A percentile compares a stretch with the other conserved stretches of the same genome.
Conservation (phyloP, 352 stramenopile species). For the Pythium volutum region DNA sequence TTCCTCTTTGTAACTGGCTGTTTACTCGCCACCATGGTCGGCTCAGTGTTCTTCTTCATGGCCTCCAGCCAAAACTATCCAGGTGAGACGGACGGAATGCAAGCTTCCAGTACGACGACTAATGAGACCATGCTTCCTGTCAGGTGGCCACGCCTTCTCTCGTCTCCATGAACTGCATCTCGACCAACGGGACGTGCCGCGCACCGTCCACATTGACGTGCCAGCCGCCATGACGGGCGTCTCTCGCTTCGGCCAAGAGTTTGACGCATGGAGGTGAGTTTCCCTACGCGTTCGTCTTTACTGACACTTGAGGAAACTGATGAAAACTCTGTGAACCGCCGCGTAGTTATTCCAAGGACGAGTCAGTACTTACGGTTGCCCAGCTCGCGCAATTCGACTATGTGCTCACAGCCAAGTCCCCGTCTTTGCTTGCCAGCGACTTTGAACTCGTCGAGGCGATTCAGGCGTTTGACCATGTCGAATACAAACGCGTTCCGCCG, state of each 20-base stretch:
- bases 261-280: conserved; percentile 60
- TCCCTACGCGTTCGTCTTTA: not conserved
- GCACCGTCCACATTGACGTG: conserved; percentile 91
- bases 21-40: conserved; percentile 44
- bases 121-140: not conserved
- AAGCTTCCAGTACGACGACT: not conserved
- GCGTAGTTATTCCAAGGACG: conserved; percentile 78
- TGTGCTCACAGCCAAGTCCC: conserved; percentile 49
- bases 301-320: not conserved
- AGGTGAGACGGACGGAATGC: conserved; percentile 35
- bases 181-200: conserved; percentile 29
- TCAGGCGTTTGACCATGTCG: conserved; percentile 44
- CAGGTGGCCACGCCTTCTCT: conserved; percentile 67
- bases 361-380: conserved; percentile 42
- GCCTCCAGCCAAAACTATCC: conserved; percentile 93
- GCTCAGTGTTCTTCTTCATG: conserved; percentile 52
- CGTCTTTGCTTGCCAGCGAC: conserved; percentile 28
- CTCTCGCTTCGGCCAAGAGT: conserved; percentile 85
- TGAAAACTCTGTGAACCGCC: not conserved
- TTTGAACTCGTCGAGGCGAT: conserved; percentile 55
- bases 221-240: conserved; percentile 94
- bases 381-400: conserved; percentile 60
- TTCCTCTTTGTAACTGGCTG: conserved; percentile 51
- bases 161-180: conserved; percentile 49
- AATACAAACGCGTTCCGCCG: conserved; percentile 31